Percentiles rank a stretch among this genome's conserved stretches.
These are phyloP conservation scores for Paramecium biaurelia DNA, from an alignment of 73 alveolate species.

Conservation along the genomic window DNA sequence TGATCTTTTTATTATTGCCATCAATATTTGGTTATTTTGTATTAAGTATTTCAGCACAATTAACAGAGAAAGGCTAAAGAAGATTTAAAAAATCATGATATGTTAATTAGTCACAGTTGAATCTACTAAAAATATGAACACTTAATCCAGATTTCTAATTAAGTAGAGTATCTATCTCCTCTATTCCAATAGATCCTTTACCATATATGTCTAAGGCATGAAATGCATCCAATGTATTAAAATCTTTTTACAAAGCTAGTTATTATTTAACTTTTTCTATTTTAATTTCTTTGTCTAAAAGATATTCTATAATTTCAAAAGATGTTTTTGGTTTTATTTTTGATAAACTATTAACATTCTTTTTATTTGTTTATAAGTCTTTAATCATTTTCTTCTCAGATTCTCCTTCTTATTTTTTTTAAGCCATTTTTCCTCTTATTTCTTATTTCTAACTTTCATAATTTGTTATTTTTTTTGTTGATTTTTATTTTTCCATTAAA, in stretches of 20 bases:
- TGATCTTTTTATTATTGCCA: not conserved
- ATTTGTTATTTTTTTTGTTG: not conserved
- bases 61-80: not conserved
- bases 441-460: not conserved
- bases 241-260: constrained; percentile 18
- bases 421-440: not conserved
- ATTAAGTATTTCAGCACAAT: constrained; percentile 20
- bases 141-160: not conserved
- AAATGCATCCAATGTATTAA: constrained; percentile 2
- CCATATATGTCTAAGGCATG: not conserved
- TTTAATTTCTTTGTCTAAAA: not conserved
- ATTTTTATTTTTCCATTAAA: not conserved
- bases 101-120: not conserved
- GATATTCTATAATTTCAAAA: not conserved
- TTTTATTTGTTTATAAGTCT: not conserved
- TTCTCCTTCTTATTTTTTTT: not conserved
- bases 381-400: not conserved
- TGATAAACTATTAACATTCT: not conserved
- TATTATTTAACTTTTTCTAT: constrained; percentile 16
- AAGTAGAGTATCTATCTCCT: not conserved
- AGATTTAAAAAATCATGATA: not conserved
- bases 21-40: not conserved
- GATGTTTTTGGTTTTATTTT: not conserved
- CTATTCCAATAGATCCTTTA: constrained; percentile 6
- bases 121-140: not conserved